Evolutionary conservation across 2,329 filamentous ascomycete species (phyloP).

Genomic region (Arthrobotrys pseudoclavata): DNA sequence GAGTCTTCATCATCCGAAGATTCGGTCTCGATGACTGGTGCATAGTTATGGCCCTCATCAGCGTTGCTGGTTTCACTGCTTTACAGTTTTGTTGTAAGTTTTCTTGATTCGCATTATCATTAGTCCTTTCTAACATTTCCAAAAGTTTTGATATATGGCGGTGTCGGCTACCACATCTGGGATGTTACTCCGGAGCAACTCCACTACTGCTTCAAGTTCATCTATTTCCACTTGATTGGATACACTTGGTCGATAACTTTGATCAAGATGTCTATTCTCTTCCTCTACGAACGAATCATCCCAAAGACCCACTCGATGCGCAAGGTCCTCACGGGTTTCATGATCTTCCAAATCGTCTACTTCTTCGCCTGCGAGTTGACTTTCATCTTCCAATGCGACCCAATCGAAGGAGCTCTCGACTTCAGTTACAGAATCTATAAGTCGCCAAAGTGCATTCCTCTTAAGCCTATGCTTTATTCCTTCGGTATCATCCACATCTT

Average conservation of each 20-base stretch:
- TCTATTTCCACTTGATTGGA: slow-evolving; percentile 58
- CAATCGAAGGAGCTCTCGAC: slow-evolving; percentile 36
- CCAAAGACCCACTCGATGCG: slow-evolving; percentile 55
- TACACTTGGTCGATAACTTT: slow-evolving; percentile 56
- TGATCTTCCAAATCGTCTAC: slow-evolving; percentile 55
- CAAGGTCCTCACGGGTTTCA: slow-evolving; percentile 53
- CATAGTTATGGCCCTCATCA: slow-evolving; percentile 52
- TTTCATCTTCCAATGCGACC: slow-evolving; percentile 57
- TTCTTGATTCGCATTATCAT: neutral
- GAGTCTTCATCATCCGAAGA: slow-evolving; percentile 50
- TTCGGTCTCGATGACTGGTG: slow-evolving; percentile 57
- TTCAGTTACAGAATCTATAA: slow-evolving; percentile 32
- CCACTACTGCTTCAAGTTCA: slow-evolving; percentile 52
- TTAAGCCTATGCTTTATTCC: slow-evolving; percentile 55
- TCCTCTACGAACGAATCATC: slow-evolving; percentile 55
- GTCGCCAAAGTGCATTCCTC: slow-evolving; percentile 43
- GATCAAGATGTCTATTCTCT: slow-evolving; percentile 59
- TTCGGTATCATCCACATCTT: slow-evolving; percentile 60
- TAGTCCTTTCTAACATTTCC: neutral
- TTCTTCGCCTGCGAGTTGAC: slow-evolving; percentile 49
- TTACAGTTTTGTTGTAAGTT: slow-evolving; percentile 57
- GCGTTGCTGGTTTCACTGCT: slow-evolving; percentile 53
- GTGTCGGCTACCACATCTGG: slow-evolving; percentile 58
- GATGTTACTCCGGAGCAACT: slow-evolving; percentile 52
- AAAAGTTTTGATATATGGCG: slow-evolving; percentile 55